Evolutionary conservation across 1,139 yeast species (phyloP), one percentile per base, ranked within the genome.

Genomic region (Nakaseomyces kungkrabaensis): DNA sequence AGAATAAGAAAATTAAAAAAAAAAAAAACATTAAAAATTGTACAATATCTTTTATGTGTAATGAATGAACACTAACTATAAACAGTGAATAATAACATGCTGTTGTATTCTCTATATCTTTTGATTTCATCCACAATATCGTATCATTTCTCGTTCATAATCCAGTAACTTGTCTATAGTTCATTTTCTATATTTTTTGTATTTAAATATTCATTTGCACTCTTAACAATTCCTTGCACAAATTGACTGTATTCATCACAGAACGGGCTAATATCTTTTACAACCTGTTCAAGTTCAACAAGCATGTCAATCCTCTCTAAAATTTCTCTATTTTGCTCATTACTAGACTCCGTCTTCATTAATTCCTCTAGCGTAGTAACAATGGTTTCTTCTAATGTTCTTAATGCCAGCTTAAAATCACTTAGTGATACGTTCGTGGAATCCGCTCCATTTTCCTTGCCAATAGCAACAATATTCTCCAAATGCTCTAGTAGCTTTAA

Each of bases 181-280:
- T 41, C 58, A 17, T 49, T 52, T 4, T 54, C 59, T 10, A 53
- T 50, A 42, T 56, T 57, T 48, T 67, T 67, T 4, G 53, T 52
- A n/a, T 62, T 48, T 27, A 73, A 50, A 54, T 73, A 73, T 10
- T 63, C 58, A 37, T 67, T 68, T 48, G 67, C 68, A 54, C 71
- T 72, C 7, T 52, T 54, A 29, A 64, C 61, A 11, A 77, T 60
- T 29, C 59, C 65, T 26, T 65, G 61, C 1, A 71, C 69, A 62
- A 79, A 81, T 27, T 68, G 70, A 31, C 70, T 65, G 56, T 79
- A 82, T 2, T 68, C 58, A 0, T 74, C 67, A 51, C 74, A 69
- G 59, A 80, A 83, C 37, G 72, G 71, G 4, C 72, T 67, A 48
- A 82, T 61, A 36, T 74, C 75, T 54, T 73, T 72, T 58, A 83